phyloP scores from a whole-genome alignment of 2,329 filamentous ascomycete genomes.

The Tolypocladium cylindrosporum region DNA sequence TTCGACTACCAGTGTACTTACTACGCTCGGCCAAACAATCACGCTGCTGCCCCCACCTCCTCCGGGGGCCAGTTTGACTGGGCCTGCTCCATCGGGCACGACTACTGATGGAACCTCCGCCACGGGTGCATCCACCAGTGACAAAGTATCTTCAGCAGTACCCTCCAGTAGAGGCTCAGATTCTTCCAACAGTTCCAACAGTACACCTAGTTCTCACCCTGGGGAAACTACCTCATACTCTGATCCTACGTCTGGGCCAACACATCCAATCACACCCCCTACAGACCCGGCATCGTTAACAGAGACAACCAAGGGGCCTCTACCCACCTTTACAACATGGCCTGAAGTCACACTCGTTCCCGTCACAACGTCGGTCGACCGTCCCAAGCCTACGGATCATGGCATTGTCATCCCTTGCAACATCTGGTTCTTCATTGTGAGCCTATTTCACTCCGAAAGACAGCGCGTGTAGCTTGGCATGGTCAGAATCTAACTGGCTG shows the following conservation, averaged over 20 bases:
- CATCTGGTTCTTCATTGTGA: not conserved
- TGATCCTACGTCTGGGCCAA: not conserved
- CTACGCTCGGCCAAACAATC: not conserved
- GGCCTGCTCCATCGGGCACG: not conserved
- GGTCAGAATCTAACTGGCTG: not conserved
- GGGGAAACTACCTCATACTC: no score
- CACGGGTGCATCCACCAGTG: no score
- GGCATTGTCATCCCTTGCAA: not conserved
- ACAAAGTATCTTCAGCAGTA: no score
- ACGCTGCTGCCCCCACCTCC: not conserved
- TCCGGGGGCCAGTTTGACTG: not conserved
- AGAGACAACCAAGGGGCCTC: not conserved
- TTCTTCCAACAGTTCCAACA: no score
- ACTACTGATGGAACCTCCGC: not conserved
- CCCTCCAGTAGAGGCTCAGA: no score
- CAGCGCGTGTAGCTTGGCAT: no score
- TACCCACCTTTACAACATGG: not conserved
- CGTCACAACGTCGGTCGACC: not conserved
- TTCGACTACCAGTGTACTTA: not conserved
- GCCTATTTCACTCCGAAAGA: not conserved
- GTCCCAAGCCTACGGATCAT: not conserved
- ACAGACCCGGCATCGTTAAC: not conserved
- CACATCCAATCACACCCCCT: not conserved
- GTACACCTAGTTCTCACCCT: no score
- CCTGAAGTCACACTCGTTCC: not conserved